A percentile compares a stretch with the other conserved stretches of the same genome.
phyloP scores from a whole-genome alignment of 2,329 filamentous ascomycete species.

The Pseudocercospora musae region DNA sequence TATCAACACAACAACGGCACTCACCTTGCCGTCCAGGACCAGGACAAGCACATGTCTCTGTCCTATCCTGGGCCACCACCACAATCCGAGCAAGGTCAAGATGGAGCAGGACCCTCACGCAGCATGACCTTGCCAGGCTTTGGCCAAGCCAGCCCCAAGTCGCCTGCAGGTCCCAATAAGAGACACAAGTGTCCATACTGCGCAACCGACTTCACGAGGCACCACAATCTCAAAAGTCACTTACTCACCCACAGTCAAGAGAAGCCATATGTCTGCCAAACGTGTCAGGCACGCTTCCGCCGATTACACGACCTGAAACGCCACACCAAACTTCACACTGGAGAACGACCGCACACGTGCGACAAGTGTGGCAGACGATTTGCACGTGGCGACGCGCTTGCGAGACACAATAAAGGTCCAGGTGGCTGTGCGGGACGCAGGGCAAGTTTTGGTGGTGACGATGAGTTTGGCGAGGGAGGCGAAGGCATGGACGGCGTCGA shows the following conservation, averaged over 20 bases:
- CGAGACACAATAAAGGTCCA: slow-evolving; percentile 90
- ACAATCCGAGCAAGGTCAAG: slow-evolving; percentile 44
- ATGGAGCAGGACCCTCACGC: slow-evolving; percentile 52
- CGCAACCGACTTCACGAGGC: slow-evolving; percentile 91
- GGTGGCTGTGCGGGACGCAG: slow-evolving; percentile 91
- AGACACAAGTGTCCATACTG: slow-evolving; percentile 97
- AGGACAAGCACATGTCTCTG: slow-evolving; percentile 58
- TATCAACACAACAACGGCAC: slow-evolving; percentile 23
- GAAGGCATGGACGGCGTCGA: slow-evolving; percentile 62
- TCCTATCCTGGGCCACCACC: slow-evolving; percentile 62
- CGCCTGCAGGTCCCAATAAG: slow-evolving; percentile 61
- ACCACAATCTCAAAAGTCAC: slow-evolving; percentile 97
- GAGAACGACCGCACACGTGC: slow-evolving; percentile 91
- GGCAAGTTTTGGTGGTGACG: slow-evolving; percentile 78
- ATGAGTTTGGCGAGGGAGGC: slow-evolving; percentile 54
- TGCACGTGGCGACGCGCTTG: slow-evolving; percentile 89
- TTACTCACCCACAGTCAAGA: slow-evolving; percentile 96
- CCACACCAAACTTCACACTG: slow-evolving; percentile 93
- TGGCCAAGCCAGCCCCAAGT: slow-evolving; percentile 57
- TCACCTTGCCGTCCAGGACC: slow-evolving; percentile 25
- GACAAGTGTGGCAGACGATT: slow-evolving; percentile 93
- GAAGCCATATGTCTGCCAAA: slow-evolving; percentile 91
- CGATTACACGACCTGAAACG: slow-evolving; percentile 92
- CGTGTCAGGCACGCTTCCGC: slow-evolving; percentile 89
- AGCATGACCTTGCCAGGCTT: slow-evolving; percentile 58